Base-by-base conservation (phyloP, 2,329 filamentous ascomycete genomes). In the Calonectria pseudoreteaudii region DNA sequence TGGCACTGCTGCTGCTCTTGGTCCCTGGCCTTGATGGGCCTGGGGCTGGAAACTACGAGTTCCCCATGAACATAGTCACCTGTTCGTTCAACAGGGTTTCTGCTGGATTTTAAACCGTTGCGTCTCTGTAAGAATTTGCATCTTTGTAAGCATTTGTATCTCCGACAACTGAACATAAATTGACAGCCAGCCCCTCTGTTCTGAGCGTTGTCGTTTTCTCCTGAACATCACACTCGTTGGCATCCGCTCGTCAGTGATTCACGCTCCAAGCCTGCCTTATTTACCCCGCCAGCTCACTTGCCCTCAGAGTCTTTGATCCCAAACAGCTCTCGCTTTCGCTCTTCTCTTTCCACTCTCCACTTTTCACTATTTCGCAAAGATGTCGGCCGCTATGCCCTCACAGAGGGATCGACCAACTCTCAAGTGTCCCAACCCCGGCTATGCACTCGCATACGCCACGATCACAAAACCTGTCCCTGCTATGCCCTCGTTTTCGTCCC, bases 401-500 rank as follows among this genome's bases (percentile, higher is more conserved):
- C 28, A 31, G 28, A 23, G 26, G 8, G 47, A 66, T 13, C 74
- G 31, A 28, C 77, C 75, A 23, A 73, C 76, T 66, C 26, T 23
- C 11, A 52, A 34, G 10, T 13, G 8, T n/a, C 16, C 56, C 20
- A 14, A 18, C 28, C 13, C 11, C 1, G 18, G 44, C 14, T 16
- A 26, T 8, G 38, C 14, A n/a, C 20, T 66, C 69, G 47, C 73
- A 77, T 34, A 80, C 26, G 9, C 44, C 16, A 65, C 30, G 23
- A 7, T 47, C 26, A 23, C 26, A 28, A 50, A 71, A 66, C 70
- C 44, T 23, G 68, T 67, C 71, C 76, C 23, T n/a, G 77, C 31
- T 26, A 74, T 75, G 52, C 70, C 71, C 38, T 70, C 75, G 0
- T 81, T 84, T 26, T 74, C 76, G 1, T 47, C 71, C 2, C 70